Evolutionary conservation across 345 rosid species (phyloP).

Genomic region (Zanthoxylum bungeanum): DNA sequence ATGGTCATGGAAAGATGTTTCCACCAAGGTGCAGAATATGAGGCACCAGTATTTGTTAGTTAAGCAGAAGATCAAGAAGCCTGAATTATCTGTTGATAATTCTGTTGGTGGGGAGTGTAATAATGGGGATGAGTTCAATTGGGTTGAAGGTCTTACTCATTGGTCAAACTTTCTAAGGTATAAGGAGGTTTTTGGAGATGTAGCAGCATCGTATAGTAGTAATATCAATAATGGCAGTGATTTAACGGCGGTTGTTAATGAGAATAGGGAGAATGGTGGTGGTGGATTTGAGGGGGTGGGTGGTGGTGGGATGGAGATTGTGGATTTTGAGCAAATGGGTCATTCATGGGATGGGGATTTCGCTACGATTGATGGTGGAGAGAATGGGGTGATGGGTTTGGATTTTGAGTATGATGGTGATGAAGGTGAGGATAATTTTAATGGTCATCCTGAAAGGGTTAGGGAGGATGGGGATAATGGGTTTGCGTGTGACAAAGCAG

Average conservation of each 20-base stretch:
- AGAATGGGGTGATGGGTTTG: slow-evolving; percentile 42
- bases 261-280: slow-evolving; percentile 51
- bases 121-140: slow-evolving; percentile 58
- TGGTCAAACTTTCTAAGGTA: slow-evolving; percentile 74
- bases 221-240: slow-evolving; percentile 37
- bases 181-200: slow-evolving; percentile 76
- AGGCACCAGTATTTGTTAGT: slow-evolving; percentile 77
- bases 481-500: slow-evolving; percentile 40
- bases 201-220: slow-evolving; percentile 33
- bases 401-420: slow-evolving; percentile 71
- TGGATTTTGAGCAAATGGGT: slow-evolving; percentile 51
- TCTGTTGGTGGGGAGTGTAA: slow-evolving; percentile 31
- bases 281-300: slow-evolving; percentile 33
- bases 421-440: slow-evolving; percentile 50
- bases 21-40: slow-evolving; percentile 88
- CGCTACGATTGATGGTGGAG: slow-evolving; percentile 51
- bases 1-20: slow-evolving; percentile 89
- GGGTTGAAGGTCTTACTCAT: slow-evolving; percentile 69
- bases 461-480: slow-evolving; percentile 53
- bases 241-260: slow-evolving; percentile 28
- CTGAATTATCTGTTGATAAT: slow-evolving; percentile 33
- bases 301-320: slow-evolving; percentile 42
- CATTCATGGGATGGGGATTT: slow-evolving; percentile 50
- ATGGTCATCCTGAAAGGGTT: slow-evolving; percentile 35
- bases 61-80: slow-evolving; percentile 70